Conservation (phyloP, 306 rosid species). For the Hylodesmum podocarpum region DNA sequence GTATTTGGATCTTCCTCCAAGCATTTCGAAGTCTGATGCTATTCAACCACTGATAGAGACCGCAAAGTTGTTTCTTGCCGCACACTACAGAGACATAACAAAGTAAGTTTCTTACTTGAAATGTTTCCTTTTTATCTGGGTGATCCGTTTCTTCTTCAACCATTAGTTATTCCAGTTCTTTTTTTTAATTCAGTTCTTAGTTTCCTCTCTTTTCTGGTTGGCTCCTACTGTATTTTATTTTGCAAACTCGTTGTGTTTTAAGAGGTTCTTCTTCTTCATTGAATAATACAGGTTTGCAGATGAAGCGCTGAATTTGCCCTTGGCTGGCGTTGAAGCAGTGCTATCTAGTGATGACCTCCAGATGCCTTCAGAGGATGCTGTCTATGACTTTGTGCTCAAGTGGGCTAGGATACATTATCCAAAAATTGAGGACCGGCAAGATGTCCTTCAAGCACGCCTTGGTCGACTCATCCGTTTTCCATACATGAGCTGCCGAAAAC, state of each 20-base stretch:
- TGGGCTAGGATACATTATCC: conserved; percentile 52
- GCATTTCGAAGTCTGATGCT: conserved; percentile 47
- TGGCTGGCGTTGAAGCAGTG: conserved; percentile 53
- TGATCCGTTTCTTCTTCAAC: not conserved
- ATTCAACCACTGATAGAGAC: conserved; percentile 52
- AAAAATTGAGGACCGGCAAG: conserved; percentile 39
- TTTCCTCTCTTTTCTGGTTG: not conserved
- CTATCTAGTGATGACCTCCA: conserved; percentile 50
- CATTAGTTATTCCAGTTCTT: not conserved
- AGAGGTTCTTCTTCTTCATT: not conserved
- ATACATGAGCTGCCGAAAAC: conserved; percentile 47
- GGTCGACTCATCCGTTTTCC: conserved; percentile 50
- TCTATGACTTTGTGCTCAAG: conserved; percentile 45
- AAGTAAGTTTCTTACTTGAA: conserved; percentile 34
- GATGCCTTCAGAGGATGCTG: conserved; percentile 48
- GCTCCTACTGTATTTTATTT: not conserved
- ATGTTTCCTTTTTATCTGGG: not conserved
- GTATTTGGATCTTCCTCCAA: conserved; percentile 54
- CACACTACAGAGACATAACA: conserved; percentile 41
- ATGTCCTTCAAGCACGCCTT: conserved; percentile 43
- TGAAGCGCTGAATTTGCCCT: conserved; percentile 51
- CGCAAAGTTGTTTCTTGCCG: conserved; percentile 50
- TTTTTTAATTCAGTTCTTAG: not conserved
- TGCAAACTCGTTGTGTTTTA: not conserved
- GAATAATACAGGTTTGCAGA: conserved; percentile 37